These are phyloP conservation scores for Pleoardoris graminearum DNA, from an alignment of 2,329 filamentous ascomycete species.

Conservation along the genomic window DNA sequence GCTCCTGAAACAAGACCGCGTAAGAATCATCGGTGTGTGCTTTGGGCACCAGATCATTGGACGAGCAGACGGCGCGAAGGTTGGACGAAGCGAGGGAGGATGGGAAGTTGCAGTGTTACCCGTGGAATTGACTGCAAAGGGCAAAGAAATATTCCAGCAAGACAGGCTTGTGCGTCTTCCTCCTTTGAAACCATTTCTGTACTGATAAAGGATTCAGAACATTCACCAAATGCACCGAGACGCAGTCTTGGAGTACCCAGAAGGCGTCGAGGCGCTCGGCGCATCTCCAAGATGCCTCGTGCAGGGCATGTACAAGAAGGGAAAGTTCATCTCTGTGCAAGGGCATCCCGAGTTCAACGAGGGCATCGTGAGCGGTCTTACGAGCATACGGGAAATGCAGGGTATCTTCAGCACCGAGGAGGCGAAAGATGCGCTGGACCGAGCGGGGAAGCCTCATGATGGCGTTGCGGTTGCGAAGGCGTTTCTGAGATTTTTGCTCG, in stretches of 20 bases:
- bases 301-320: conserved; percentile 76
- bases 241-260: conserved; percentile 67
- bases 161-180: conserved; percentile 59
- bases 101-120: conserved; percentile 83
- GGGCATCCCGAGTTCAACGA: conserved; percentile 83
- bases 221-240: conserved; percentile 90
- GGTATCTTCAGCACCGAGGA: conserved; percentile 72
- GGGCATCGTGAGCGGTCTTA: conserved; percentile 70
- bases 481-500: conserved; percentile 76
- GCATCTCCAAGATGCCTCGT: conserved; percentile 68
- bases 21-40: conserved; percentile 78
- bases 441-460: conserved; percentile 72
- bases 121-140: conserved; percentile 68
- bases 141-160: conserved; percentile 71
- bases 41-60: conserved; percentile 88
- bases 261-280: conserved; percentile 65
- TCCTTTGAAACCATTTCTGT: background rate
- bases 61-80: conserved; percentile 68
- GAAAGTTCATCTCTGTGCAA: conserved; percentile 74
- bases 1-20: conserved; percentile 62
- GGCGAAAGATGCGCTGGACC: conserved; percentile 68
- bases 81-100: conserved; percentile 67
- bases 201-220: conserved; percentile 49
- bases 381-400: conserved; percentile 64
- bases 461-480: conserved; percentile 73